Percentiles rank a stretch among this genome's conserved stretches.
Evolutionary conservation across 2,329 filamentous ascomycete genomes (phyloP).

Genomic region (Diatrype stigma): DNA sequence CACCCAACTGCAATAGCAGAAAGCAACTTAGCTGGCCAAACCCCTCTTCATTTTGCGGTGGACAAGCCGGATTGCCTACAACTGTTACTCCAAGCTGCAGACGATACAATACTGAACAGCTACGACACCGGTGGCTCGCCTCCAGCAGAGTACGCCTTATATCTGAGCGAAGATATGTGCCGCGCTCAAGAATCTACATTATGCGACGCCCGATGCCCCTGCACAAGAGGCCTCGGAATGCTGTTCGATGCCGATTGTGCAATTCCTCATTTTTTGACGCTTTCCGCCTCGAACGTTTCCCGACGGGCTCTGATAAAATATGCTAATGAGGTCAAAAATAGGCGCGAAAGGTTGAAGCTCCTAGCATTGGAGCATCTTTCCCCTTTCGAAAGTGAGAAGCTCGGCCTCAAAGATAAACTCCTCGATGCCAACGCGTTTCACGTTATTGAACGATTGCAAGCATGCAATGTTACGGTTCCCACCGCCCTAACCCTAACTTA

Average conservation of each 20-base stretch:
- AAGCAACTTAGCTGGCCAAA: neutral
- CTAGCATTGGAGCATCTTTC: neutral
- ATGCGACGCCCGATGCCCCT: neutral
- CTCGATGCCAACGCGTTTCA: neutral
- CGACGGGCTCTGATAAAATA: neutral
- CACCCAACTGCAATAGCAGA: neutral
- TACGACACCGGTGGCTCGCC: accelerated
- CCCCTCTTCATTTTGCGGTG: neutral
- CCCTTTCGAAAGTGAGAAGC: neutral
- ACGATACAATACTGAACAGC: neutral
- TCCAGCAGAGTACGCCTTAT: neutral
- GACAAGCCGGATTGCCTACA: neutral
- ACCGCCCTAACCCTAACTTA: neutral
- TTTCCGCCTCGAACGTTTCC: too few relatives aligned
- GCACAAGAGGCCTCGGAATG: neutral
- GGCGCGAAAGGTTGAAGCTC: neutral
- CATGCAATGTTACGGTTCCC: neutral
- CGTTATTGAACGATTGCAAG: neutral
- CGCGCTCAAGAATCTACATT: neutral
- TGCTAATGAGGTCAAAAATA: neutral
- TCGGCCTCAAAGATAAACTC: neutral
- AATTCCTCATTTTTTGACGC: neutral
- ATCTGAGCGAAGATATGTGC: neutral
- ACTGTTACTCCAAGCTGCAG: neutral
- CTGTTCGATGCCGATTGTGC: neutral